phyloP scores from a whole-genome alignment of 345 rosid species.

The Bruguiera parviflora region DNA sequence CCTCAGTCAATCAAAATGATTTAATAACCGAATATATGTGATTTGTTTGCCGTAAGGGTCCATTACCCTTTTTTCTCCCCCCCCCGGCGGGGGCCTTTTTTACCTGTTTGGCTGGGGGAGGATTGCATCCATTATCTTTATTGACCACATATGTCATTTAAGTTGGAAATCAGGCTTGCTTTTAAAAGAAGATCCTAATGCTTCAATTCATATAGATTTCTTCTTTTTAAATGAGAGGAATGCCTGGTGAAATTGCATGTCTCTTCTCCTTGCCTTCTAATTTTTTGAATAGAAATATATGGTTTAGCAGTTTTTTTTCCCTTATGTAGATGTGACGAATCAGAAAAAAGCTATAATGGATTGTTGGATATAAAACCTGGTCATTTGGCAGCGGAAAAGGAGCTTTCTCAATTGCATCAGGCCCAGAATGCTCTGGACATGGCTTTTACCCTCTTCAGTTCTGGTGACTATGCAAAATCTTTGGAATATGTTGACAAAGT shows the following conservation, averaged over 20 bases:
- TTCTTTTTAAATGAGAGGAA: no score
- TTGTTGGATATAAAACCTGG: conserved; percentile 67
- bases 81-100: no score
- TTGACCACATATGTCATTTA: no score
- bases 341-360: conserved; percentile 63
- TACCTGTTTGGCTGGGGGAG: no score
- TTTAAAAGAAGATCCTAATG: no score
- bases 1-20: no score
- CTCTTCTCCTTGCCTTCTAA: background rate
- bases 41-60: no score
- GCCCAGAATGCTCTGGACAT: conserved; percentile 78
- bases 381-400: conserved; percentile 68
- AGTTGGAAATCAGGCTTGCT: no score
- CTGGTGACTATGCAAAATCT: conserved; percentile 66
- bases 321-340: conserved; percentile 75
- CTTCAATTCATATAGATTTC: no score
- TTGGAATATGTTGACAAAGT: conserved; percentile 82
- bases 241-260: background rate
- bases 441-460: conserved; percentile 58
- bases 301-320: conserved; percentile 28
- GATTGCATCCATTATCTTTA: no score
- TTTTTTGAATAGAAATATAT: conserved; percentile 25
- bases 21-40: no score
- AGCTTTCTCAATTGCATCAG: conserved; percentile 86
- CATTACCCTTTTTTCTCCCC: no score